Evolutionary conservation across 2,329 filamentous ascomycete genomes (phyloP).

Genomic region (Fusarium zealandicum): DNA sequence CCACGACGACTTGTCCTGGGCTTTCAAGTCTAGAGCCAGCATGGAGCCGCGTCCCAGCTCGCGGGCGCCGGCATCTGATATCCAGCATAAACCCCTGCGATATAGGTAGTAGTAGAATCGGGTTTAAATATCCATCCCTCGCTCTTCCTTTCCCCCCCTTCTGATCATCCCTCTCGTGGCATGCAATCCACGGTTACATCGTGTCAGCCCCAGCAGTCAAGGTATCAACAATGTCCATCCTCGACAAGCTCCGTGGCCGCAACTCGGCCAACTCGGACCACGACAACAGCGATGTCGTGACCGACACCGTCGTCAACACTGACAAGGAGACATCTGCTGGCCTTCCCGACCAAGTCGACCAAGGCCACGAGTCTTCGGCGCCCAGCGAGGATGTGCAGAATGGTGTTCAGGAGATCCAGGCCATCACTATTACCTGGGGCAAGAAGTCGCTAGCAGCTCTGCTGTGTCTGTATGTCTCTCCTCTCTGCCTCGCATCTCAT

Average conservation of each 20-base stretch:
- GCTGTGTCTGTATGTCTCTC: slow-evolving; percentile 45
- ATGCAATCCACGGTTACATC: no score
- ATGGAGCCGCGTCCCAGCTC: no score
- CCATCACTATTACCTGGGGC: slow-evolving; percentile 51
- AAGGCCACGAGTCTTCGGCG: slow-evolving; percentile 9
- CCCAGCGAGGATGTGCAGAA: slow-evolving; percentile 40
- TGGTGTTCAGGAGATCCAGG: slow-evolving; percentile 53
- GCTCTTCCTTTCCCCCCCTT: no score
- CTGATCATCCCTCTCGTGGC: no score
- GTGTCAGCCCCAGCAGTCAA: no score
- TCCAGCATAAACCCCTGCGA: no score
- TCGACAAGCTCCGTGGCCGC: slow-evolving; percentile 29
- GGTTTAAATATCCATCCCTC: no score
- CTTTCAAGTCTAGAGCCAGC: no score
- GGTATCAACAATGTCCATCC: slow-evolving; percentile 25
- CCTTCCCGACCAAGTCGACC: slow-evolving; percentile 13
- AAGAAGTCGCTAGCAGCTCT: slow-evolving; percentile 45
- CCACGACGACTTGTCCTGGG: no score
- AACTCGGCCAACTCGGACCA: slow-evolving; percentile 12
- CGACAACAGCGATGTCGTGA: slow-evolving; percentile 14
- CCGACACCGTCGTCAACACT: slow-evolving; percentile 1
- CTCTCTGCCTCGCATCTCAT: neutral
- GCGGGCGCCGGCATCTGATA: no score
- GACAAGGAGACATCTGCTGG: slow-evolving; percentile 28
- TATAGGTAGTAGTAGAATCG: no score